phyloP scores from a whole-genome alignment of 148 eudicot species.

The Chenopodium berlandieri region DNA sequence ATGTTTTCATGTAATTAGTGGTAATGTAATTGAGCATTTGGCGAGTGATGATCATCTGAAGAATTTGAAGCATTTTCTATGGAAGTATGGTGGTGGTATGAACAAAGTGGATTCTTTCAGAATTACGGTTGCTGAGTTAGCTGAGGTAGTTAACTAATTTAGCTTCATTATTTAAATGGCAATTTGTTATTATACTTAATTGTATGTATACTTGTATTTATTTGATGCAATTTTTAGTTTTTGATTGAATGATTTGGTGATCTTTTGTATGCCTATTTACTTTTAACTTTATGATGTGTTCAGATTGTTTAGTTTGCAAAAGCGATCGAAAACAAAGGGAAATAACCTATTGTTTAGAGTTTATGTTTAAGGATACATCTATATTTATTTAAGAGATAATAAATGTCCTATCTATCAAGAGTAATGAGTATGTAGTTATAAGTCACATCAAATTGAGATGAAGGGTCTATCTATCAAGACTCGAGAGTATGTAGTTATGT shows the following conservation, averaged over 20 bases:
- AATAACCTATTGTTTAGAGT: background rate
- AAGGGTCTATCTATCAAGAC: background rate
- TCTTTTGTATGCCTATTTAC: background rate
- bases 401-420: background rate
- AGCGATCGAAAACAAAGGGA: background rate
- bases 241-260: background rate
- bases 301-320: background rate
- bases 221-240: background rate
- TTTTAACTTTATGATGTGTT: background rate
- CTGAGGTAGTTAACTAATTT: constrained; percentile 45
- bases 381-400: no score
- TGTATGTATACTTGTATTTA: background rate
- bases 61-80: constrained; percentile 74
- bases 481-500: background rate
- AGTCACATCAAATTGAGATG: background rate
- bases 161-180: no score
- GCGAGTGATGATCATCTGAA: constrained; percentile 73
- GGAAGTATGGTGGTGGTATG: constrained; percentile 83
- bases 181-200: no score
- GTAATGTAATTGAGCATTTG: constrained; percentile 71
- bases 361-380: background rate
- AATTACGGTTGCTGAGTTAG: constrained; percentile 51
- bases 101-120: constrained; percentile 60
- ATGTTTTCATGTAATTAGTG: constrained; percentile 38
- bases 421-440: background rate